Percentiles rank a stretch among this genome's conserved stretches.
These are phyloP conservation scores for Rhexocercosporidium sp. DNA, from an alignment of 2,329 filamentous ascomycete genomes.

Conservation along the genomic window DNA sequence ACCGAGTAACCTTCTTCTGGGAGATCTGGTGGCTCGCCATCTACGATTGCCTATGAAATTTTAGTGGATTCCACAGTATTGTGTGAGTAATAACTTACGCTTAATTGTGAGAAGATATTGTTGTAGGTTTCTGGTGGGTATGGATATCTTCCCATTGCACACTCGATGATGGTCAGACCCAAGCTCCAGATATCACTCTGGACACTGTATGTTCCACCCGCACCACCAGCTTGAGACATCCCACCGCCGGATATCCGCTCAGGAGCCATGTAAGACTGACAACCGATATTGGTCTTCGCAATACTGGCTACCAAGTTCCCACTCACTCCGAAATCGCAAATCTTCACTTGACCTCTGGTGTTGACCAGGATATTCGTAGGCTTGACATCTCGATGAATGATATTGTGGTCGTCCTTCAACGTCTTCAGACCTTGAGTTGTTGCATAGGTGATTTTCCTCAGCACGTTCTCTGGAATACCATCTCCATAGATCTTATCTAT, in stretches of 20 bases:
- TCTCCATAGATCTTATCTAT: constrained; percentile 95
- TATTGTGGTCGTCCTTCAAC: constrained; percentile 97
- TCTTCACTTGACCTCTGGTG: constrained; percentile 89
- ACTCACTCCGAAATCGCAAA: constrained; percentile 97
- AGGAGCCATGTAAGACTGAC: constrained; percentile 98
- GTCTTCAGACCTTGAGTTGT: constrained; percentile 91
- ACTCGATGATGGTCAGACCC: constrained; percentile 93
- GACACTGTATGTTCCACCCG: constrained; percentile 91
- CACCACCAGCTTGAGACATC: constrained; percentile 71
- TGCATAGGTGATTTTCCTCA: constrained; percentile 88
- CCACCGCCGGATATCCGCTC: constrained; percentile 91
- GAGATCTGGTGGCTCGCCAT: constrained; percentile 91
- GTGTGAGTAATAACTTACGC: constrained; percentile 65
- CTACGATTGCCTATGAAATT: constrained; percentile 81
- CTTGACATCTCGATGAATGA: constrained; percentile 98
- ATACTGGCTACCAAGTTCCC: constrained; percentile 97
- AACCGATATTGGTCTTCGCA: constrained; percentile 98
- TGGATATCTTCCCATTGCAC: constrained; percentile 90
- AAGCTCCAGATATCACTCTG: constrained; percentile 98
- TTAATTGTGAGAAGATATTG: constrained; percentile 97
- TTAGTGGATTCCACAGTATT: constrained; percentile 5
- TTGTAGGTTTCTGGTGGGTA: constrained; percentile 97
- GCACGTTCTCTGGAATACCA: constrained; percentile 85
- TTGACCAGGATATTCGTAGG: constrained; percentile 98
- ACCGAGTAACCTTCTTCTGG: constrained; percentile 80